Evolutionary conservation across 331 rosid genomes (phyloP).

Genomic region (Arachis monticola): DNA sequence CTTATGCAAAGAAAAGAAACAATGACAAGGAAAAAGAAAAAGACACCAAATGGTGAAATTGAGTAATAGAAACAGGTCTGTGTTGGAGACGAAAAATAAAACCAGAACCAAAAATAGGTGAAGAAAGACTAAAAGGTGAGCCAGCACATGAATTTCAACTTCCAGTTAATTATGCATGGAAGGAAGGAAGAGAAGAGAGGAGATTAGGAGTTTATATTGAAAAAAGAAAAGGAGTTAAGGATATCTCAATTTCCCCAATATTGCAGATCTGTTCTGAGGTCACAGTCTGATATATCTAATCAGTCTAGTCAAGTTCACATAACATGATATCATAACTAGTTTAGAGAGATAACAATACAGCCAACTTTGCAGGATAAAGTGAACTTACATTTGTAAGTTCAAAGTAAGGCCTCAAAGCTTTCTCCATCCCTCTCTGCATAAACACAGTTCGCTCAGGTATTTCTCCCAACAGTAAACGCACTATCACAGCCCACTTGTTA

Average conservation of each 20-base stretch:
- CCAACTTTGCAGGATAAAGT: slow-evolving; percentile 14
- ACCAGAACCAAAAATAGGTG: too few species aligned
- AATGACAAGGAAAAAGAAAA: not conserved
- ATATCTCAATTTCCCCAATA: not conserved
- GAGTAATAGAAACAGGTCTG: not conserved
- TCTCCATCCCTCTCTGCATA: slow-evolving; percentile 97
- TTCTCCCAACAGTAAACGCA: slow-evolving; percentile 60
- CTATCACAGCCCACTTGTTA: slow-evolving; percentile 98
- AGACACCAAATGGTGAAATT: not conserved
- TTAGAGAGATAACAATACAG: not conserved
- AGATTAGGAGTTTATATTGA: too few species aligned
- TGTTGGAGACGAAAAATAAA: too few species aligned
- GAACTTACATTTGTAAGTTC: slow-evolving; percentile 95
- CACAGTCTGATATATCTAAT: too few species aligned
- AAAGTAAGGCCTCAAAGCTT: slow-evolving; percentile 91
- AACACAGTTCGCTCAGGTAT: slow-evolving; percentile 98
- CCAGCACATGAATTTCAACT: too few species aligned
- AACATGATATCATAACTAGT: slow-evolving; percentile 12
- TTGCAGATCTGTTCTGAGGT: not conserved
- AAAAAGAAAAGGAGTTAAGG: too few species aligned
- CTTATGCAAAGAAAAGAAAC: not conserved
- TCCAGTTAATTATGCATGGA: too few species aligned
- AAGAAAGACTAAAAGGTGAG: too few species aligned
- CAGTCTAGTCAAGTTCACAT: not conserved
- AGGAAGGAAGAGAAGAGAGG: too few species aligned